These are phyloP conservation scores for Boletus rubropictus DNA, from an alignment of 768 basidiomycete genomes.

Conservation along the genomic window DNA sequence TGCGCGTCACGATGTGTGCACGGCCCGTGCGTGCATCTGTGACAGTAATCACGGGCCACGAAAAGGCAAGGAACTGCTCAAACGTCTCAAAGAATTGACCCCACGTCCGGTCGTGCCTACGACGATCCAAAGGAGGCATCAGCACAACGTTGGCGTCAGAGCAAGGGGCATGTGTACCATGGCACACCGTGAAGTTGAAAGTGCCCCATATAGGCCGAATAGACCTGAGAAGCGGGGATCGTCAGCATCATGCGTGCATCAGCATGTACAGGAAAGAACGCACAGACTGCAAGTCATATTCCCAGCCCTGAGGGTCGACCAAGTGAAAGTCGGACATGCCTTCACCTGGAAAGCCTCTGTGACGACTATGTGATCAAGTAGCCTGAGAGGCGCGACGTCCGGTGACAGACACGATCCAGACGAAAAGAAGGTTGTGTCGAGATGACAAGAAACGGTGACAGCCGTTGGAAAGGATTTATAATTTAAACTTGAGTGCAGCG, in stretches of 20 bases:
- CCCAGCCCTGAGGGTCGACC: constrained; percentile 74
- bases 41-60: constrained; percentile 76
- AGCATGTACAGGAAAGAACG: constrained; percentile 21
- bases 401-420: not conserved
- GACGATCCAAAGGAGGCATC: not conserved
- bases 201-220: constrained; percentile 74
- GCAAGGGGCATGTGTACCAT: constrained; percentile 39
- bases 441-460: not conserved
- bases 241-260: not conserved
- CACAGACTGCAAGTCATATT: constrained; percentile 75
- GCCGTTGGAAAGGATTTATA: constrained; percentile 9
- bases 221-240: constrained; percentile 35
- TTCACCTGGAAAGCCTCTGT: not conserved
- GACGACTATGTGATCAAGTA: not conserved
- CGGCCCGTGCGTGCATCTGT: constrained; percentile 67
- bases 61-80: constrained; percentile 73
- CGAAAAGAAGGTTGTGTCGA: not conserved
- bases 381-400: not conserved
- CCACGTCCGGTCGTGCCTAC: constrained; percentile 78
- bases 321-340: constrained; percentile 64
- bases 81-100: constrained; percentile 73
- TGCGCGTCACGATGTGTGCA: constrained; percentile 75
- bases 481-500: constrained; percentile 8
- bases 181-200: constrained; percentile 66
- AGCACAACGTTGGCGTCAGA: not conserved